Evolutionary conservation across 768 basidiomycete species (phyloP).

Genomic region (Epithele typhae): DNA sequence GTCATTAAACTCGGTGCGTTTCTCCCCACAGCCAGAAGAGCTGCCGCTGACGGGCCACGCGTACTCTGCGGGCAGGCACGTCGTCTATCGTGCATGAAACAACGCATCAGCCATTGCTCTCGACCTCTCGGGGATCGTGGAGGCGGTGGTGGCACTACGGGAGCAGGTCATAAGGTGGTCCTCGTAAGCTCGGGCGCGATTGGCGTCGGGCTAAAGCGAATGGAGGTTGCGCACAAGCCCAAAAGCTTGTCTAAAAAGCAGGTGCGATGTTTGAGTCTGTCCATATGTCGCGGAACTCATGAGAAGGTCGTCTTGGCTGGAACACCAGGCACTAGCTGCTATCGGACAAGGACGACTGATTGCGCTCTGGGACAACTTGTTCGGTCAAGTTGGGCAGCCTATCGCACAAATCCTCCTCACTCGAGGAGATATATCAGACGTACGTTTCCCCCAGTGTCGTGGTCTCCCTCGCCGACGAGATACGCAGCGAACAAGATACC

Average conservation of each 20-base stretch:
- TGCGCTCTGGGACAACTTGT: constrained; percentile 95
- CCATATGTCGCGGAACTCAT: too few species aligned
- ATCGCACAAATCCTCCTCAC: constrained; percentile 95
- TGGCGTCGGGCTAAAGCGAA: constrained; percentile 88
- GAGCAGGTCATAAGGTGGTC: constrained; percentile 84
- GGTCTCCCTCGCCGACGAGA: not conserved
- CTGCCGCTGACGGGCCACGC: not conserved
- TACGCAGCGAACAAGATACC: constrained; percentile 81
- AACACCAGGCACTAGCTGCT: constrained; percentile 81
- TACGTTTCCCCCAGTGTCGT: constrained; percentile 32
- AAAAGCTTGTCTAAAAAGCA: constrained; percentile 90
- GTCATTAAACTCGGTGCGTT: constrained; percentile 31
- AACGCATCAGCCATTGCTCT: constrained; percentile 88
- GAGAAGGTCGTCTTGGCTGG: too few species aligned
- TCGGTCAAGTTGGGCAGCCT: constrained; percentile 89
- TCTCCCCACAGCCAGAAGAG: not conserved
- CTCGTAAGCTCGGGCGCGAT: constrained; percentile 98
- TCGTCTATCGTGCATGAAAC: constrained; percentile 96
- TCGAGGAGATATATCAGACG: constrained; percentile 95
- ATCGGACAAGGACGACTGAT: constrained; percentile 97
- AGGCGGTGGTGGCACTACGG: constrained; percentile 79
- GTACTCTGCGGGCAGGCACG: constrained; percentile 53
- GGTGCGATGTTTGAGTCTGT: constrained; percentile 40
- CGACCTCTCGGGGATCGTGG: constrained; percentile 90
- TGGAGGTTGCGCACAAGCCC: constrained; percentile 76